A percentile compares a stretch with the other conserved stretches of the same genome.
Evolutionary conservation across 805 yeast genomes (phyloP).

Genomic region (Tetrapisispora taiwanensis): DNA sequence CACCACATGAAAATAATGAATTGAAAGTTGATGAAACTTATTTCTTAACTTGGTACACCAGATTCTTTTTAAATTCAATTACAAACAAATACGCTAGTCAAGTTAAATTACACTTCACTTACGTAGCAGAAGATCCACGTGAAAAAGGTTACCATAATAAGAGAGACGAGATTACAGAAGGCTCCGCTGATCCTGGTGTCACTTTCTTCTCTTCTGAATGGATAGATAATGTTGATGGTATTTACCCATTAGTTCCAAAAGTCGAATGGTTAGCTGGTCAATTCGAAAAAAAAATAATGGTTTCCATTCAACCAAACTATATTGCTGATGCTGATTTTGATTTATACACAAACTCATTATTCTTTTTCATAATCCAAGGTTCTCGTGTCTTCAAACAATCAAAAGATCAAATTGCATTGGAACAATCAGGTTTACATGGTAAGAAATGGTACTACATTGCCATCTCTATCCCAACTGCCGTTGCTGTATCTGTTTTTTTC

Average conservation of each 20-base stretch:
- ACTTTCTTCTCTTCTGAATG: constrained; percentile 67
- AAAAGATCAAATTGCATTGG: constrained; percentile 34
- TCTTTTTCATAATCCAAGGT: constrained; percentile 34
- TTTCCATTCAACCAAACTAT: constrained; percentile 66
- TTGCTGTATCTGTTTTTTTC: constrained; percentile 45
- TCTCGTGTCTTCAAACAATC: constrained; percentile 34
- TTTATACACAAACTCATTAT: constrained; percentile 41
- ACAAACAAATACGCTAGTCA: constrained; percentile 40
- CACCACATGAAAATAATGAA: constrained; percentile 54
- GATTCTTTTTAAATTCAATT: constrained; percentile 37
- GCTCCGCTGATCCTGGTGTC: not conserved
- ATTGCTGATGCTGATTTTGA: constrained; percentile 58
- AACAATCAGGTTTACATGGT: constrained; percentile 37
- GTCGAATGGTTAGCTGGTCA: constrained; percentile 55
- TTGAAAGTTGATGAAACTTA: constrained; percentile 54
- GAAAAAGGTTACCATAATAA: constrained; percentile 51
- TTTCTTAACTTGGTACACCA: constrained; percentile 74
- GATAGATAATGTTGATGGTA: constrained; percentile 54
- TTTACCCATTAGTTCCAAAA: constrained; percentile 47
- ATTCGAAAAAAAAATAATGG: constrained; percentile 44
- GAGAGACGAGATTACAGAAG: constrained; percentile 26
- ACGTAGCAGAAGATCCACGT: constrained; percentile 43
- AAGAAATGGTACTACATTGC: constrained; percentile 52
- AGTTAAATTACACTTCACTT: constrained; percentile 59
- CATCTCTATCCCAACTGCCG: constrained; percentile 58